Base-by-base conservation (phyloP, 2,329 filamentous ascomycete genomes). In the Exophiala xenobiotica region DNA sequence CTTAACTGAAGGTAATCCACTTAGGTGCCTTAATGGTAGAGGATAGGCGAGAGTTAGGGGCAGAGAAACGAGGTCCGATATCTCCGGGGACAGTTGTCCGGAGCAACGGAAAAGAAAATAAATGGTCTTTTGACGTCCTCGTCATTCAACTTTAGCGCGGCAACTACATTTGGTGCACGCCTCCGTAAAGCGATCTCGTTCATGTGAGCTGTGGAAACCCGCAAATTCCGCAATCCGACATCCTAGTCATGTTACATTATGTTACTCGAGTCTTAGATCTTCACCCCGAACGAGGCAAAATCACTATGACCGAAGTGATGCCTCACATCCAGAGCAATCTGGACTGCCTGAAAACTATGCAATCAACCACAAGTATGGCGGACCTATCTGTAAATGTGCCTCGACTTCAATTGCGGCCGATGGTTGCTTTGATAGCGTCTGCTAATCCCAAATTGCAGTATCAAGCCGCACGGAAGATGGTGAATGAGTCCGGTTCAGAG, bases 351-450 rank as follows among this genome's bases (percentile, higher is more conserved):
- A 16, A 35, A 16, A 16, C 31, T 29, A 43, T 43, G 40, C 20
- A 26, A 16, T 43, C 40, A 29, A 27, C 27, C 40, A 43, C 40
- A 7, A 27, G 20, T 23, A 43, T 43, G 40, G 40, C 40, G 4
- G 40, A 26, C 24, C 20, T 23, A 18, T 43, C 27, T 29, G 40
- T 43, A 23, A 43, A 23, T 43, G n/a, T n/a, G n/a, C 14, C 7
- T 14, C 3, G 9, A 11, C 11, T 16, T 9, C 20, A 3, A 27
- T 16, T 7, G 3, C 5, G n/a, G n/a, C 3, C 9, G 6, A 35
- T 16, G n/a, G 31, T 35, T 35, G n/a, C 31, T 35, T 35, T 14
- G 18, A 3, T 35, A 3, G 18, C 31, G n/a, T n/a, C n/a, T n/a
- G n/a, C n/a, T 27, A 29, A 26, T 23, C 27, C 40, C 6, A 7